Conservation (phyloP, 345 rosid genomes). For the Salix caprea region DNA sequence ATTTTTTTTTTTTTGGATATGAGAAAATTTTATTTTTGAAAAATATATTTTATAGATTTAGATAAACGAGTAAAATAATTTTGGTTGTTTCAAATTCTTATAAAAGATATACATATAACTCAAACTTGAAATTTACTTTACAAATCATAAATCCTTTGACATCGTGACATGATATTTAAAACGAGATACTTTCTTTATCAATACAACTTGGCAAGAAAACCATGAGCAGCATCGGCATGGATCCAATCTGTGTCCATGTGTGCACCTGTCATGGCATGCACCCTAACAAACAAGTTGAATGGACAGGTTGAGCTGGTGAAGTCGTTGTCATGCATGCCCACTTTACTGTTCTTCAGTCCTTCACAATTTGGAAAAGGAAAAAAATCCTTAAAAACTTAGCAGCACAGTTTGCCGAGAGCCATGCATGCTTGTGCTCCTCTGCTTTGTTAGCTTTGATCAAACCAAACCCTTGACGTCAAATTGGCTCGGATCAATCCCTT, state of each 20-base stretch:
- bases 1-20: too few species aligned
- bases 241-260: not conserved
- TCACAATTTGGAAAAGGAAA: not conserved
- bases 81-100: accelerated
- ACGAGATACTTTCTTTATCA: too few species aligned
- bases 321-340: not conserved
- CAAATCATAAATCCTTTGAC: too few species aligned
- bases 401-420: not conserved
- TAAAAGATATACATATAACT: too few species aligned
- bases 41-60: too few species aligned
- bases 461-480: not conserved
- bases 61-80: accelerated
- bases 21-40: too few species aligned
- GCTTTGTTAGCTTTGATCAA: not conserved
- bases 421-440: too few species aligned
- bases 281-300: not conserved
- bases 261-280: not conserved
- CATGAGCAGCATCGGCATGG: not conserved
- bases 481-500: not conserved
- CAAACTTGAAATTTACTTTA: too few species aligned
- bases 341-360: not conserved
- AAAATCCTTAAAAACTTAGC: not conserved
- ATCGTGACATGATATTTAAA: too few species aligned
- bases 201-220: not conserved
- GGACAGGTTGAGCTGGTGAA: not conserved